These are phyloP conservation scores for Tolypocladium paradoxum DNA, from an alignment of 2,329 filamentous ascomycete genomes.

Conservation along the genomic window DNA sequence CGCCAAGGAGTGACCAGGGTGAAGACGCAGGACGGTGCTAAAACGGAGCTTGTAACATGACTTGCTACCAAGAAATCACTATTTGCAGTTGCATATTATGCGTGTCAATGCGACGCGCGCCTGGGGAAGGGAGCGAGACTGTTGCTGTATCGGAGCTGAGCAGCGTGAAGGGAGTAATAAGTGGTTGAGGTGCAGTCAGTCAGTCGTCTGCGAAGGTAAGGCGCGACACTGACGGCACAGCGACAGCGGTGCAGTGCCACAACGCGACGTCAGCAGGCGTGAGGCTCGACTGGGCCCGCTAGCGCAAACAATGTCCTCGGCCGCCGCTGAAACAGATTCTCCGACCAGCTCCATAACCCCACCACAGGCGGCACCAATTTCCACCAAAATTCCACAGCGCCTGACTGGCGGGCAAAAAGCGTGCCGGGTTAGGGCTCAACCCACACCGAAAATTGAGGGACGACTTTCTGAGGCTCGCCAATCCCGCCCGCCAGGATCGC, in stretches of 20 bases:
- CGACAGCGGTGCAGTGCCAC: background rate
- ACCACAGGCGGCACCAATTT: background rate
- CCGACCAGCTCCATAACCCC: slow-evolving; percentile 1
- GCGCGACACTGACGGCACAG: background rate
- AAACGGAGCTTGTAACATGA: background rate
- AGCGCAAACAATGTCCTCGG: slow-evolving; percentile 1
- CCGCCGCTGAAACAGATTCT: slow-evolving; percentile 11
- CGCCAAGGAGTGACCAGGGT: background rate
- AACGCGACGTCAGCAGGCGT: background rate
- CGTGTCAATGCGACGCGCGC: background rate
- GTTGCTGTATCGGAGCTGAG: background rate
- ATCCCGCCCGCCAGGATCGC: slow-evolving; percentile 3
- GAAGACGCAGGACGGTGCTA: background rate
- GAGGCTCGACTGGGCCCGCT: background rate
- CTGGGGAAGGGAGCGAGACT: background rate
- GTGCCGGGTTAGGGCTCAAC: slow-evolving; percentile 17
- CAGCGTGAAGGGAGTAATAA: background rate
- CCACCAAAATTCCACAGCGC: background rate
- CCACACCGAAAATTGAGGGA: slow-evolving; percentile 14
- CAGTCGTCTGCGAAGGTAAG: background rate
- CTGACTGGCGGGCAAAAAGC: background rate
- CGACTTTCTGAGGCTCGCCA: slow-evolving; percentile 4
- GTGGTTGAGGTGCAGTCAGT: background rate
- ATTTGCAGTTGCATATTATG: background rate
- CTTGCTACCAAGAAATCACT: background rate